Conservation (phyloP, 1,284 basidiomycete species). For the Microbotryum scabiosae region DNA sequence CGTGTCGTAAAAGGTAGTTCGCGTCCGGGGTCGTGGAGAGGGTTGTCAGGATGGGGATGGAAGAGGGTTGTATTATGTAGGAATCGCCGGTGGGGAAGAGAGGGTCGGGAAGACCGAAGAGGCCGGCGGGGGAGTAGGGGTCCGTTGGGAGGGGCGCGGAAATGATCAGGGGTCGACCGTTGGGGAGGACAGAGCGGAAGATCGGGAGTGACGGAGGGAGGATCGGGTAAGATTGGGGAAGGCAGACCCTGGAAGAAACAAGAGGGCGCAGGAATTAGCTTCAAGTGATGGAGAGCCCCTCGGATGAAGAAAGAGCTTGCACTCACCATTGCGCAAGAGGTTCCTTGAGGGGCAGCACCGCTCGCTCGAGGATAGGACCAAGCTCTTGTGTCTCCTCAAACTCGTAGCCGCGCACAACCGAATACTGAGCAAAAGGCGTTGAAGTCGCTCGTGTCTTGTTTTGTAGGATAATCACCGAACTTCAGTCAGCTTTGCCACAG, state of each 20-base stretch:
- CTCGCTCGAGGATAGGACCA: conserved; percentile 21
- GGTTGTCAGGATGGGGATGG: conserved; percentile 22
- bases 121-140: conserved; percentile 6
- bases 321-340: conserved; percentile 22
- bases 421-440: conserved; percentile 19
- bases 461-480: not conserved
- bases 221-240: conserved; percentile 19
- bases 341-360: conserved; percentile 10
- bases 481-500: not conserved
- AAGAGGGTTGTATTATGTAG: conserved; percentile 7
- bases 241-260: conserved; percentile 16
- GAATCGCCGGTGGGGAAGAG: conserved; percentile 5
- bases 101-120: conserved; percentile 17
- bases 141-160: conserved; percentile 2
- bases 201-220: conserved; percentile 8
- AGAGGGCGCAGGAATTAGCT: no score
- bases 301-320: not conserved
- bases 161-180: conserved; percentile 21
- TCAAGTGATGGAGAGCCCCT: not conserved
- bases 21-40: conserved; percentile 17
- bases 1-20: conserved; percentile 1
- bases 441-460: not conserved
- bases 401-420: conserved; percentile 18
- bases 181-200: conserved; percentile 21
- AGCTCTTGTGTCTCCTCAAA: conserved; percentile 20